phyloP scores from a whole-genome alignment of 1,139 yeast genomes.

The Debaryomyces psychrophilus region DNA sequence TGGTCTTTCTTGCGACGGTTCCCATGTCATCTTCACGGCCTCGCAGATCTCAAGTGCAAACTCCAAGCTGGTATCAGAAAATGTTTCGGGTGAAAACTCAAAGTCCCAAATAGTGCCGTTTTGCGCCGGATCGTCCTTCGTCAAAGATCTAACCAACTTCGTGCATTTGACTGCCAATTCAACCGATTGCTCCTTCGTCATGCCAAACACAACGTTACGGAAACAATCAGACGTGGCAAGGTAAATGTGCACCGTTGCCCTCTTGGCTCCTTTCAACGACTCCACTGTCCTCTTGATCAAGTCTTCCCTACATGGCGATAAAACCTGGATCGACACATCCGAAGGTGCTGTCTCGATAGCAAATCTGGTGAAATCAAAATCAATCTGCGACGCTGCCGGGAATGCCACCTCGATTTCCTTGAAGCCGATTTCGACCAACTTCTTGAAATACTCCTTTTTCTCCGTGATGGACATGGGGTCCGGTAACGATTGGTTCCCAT shows the following conservation, averaged over 20 bases:
- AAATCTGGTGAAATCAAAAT: slow-evolving; percentile 91
- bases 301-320: slow-evolving; percentile 91
- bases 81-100: slow-evolving; percentile 95
- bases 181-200: slow-evolving; percentile 78
- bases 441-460: slow-evolving; percentile 84
- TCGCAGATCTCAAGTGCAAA: slow-evolving; percentile 86
- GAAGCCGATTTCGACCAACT: slow-evolving; percentile 86
- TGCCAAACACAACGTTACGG: slow-evolving; percentile 87
- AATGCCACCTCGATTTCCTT: slow-evolving; percentile 97
- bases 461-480: slow-evolving; percentile 95
- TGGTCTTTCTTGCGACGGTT: slow-evolving; percentile 77
- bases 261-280: slow-evolving; percentile 83
- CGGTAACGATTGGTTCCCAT: slow-evolving; percentile 96
- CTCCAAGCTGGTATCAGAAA: slow-evolving; percentile 85
- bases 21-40: slow-evolving; percentile 96
- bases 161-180: slow-evolving; percentile 84
- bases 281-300: slow-evolving; percentile 88
- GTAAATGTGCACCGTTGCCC: slow-evolving; percentile 88
- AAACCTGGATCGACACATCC: slow-evolving; percentile 89
- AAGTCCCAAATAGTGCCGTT: slow-evolving; percentile 81
- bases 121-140: slow-evolving; percentile 83
- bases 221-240: slow-evolving; percentile 91
- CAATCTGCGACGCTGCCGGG: slow-evolving; percentile 95
- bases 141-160: slow-evolving; percentile 73
- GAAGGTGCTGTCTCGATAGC: slow-evolving; percentile 93